These are phyloP conservation scores for Pascua sp. DNA, from an alignment of 1,284 basidiomycete genomes.

Conservation along the genomic window DNA sequence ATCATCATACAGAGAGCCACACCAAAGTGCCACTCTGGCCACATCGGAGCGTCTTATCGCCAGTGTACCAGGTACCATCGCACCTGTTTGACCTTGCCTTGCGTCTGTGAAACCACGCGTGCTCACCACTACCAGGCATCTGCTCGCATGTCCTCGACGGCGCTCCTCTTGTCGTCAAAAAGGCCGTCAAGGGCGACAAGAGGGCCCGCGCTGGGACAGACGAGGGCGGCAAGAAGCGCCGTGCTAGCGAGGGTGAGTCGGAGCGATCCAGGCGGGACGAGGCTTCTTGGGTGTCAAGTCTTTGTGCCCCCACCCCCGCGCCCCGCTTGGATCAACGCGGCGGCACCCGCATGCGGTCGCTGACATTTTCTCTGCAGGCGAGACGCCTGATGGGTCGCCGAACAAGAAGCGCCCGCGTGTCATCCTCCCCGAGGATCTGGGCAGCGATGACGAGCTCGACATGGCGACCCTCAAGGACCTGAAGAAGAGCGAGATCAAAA, in stretches of 20 bases:
- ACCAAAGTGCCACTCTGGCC: too few relatives aligned
- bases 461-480: slow-evolving; percentile 27
- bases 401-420: slow-evolving; percentile 39
- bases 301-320: too few relatives aligned
- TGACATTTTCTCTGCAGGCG: slow-evolving; percentile 3
- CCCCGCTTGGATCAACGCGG: too few relatives aligned
- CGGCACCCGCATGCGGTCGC: too few relatives aligned
- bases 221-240: slow-evolving; percentile 23
- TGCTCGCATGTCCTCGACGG: slow-evolving; percentile 60
- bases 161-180: slow-evolving; percentile 48
- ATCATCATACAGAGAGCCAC: too few relatives aligned
- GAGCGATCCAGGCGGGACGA: background rate
- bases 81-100: too few relatives aligned
- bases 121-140: slow-evolving; percentile 52
- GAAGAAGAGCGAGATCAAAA: slow-evolving; percentile 43
- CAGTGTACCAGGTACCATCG: too few relatives aligned
- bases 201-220: slow-evolving; percentile 12
- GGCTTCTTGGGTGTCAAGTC: background rate
- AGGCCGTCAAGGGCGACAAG: slow-evolving; percentile 56
- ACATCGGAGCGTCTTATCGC: too few relatives aligned
- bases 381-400: slow-evolving; percentile 16
- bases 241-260: slow-evolving; percentile 40
- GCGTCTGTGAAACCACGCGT: too few relatives aligned
- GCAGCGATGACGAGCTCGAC: slow-evolving; percentile 23
- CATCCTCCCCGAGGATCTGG: slow-evolving; percentile 48